These are phyloP conservation scores for Priceomyces haplophilus DNA, from an alignment of 805 yeast species.

Conservation along the genomic window DNA sequence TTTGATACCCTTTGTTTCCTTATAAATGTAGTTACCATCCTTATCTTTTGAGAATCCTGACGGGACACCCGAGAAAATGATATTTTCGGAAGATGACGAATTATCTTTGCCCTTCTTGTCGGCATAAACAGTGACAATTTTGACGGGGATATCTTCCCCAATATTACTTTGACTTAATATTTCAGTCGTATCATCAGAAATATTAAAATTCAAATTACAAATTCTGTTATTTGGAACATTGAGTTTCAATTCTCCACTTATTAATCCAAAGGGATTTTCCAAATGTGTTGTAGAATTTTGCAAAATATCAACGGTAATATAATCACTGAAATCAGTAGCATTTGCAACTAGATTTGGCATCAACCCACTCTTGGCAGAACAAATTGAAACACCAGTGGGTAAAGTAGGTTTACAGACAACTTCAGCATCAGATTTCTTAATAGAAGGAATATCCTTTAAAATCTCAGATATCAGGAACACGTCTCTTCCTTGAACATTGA, in stretches of 20 bases:
- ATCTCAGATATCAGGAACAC: slow-evolving; percentile 45
- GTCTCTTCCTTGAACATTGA: slow-evolving; percentile 49
- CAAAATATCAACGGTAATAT: slow-evolving; percentile 50
- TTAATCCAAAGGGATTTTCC: slow-evolving; percentile 58
- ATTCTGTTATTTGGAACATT: slow-evolving; percentile 59
- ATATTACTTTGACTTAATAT: slow-evolving; percentile 5
- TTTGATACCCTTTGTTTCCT: slow-evolving; percentile 61
- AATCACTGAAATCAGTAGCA: slow-evolving; percentile 37
- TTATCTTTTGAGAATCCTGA: slow-evolving; percentile 44
- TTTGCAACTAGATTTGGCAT: slow-evolving; percentile 38
- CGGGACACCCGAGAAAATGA: slow-evolving; percentile 26
- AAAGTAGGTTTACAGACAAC: slow-evolving; percentile 32
- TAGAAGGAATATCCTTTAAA: slow-evolving; percentile 62
- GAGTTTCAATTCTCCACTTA: slow-evolving; percentile 59
- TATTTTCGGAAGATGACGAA: slow-evolving; percentile 5
- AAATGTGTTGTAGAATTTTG: slow-evolving; percentile 44
- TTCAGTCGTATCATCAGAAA: slow-evolving; percentile 33
- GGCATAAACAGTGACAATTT: slow-evolving; percentile 53
- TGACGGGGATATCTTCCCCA: slow-evolving; percentile 61
- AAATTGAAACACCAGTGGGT: slow-evolving; percentile 49
- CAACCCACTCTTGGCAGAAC: slow-evolving; percentile 49
- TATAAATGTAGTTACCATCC: slow-evolving; percentile 47
- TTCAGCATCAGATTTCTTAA: slow-evolving; percentile 33
- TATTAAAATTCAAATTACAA: slow-evolving; percentile 61
- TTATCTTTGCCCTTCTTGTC: slow-evolving; percentile 21